These are phyloP conservation scores for Phialophora verrucosa DNA, from an alignment of 2,329 filamentous ascomycete genomes.

Conservation along the genomic window DNA sequence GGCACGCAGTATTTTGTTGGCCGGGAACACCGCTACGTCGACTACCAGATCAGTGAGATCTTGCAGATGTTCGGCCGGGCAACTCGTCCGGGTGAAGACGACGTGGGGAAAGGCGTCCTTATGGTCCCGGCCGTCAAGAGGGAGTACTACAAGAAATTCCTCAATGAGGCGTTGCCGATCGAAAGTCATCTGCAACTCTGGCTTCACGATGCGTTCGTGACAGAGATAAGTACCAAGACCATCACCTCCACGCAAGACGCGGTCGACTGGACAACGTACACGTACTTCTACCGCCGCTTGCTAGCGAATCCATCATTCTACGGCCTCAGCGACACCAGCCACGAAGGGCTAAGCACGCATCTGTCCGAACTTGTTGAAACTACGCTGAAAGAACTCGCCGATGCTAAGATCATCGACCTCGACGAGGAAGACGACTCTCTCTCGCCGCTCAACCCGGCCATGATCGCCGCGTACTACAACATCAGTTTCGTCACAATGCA, in stretches of 20 bases:
- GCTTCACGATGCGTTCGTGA: slow-evolving; percentile 93
- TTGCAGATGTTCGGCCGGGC: slow-evolving; percentile 98
- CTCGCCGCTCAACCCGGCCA: slow-evolving; percentile 88
- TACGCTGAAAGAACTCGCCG: slow-evolving; percentile 85
- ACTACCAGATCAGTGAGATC: slow-evolving; percentile 92
- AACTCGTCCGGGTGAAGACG: slow-evolving; percentile 76
- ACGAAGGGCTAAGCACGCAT: slow-evolving; percentile 91
- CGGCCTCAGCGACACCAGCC: slow-evolving; percentile 82
- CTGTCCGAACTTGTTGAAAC: slow-evolving; percentile 93
- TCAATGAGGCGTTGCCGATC: slow-evolving; percentile 92
- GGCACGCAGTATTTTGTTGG: slow-evolving; percentile 98
- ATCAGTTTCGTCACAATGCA: slow-evolving; percentile 99
- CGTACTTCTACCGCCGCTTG: slow-evolving; percentile 94
- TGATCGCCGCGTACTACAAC: slow-evolving; percentile 99
- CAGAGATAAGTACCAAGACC: slow-evolving; percentile 94
- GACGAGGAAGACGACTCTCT: slow-evolving; percentile 93
- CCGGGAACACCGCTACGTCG: slow-evolving; percentile 93
- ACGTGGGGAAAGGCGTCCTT: slow-evolving; percentile 84
- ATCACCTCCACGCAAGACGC: slow-evolving; percentile 95
- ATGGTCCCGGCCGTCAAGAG: slow-evolving; percentile 95
- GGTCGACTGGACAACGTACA: slow-evolving; percentile 98
- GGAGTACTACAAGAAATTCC: slow-evolving; percentile 98
- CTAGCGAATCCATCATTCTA: slow-evolving; percentile 97
- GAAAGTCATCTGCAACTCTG: slow-evolving; percentile 93
- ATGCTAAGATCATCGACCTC: slow-evolving; percentile 93